phyloP scores from a whole-genome alignment of 2,329 filamentous ascomycete genomes.

The Venturiaceae sp. region DNA sequence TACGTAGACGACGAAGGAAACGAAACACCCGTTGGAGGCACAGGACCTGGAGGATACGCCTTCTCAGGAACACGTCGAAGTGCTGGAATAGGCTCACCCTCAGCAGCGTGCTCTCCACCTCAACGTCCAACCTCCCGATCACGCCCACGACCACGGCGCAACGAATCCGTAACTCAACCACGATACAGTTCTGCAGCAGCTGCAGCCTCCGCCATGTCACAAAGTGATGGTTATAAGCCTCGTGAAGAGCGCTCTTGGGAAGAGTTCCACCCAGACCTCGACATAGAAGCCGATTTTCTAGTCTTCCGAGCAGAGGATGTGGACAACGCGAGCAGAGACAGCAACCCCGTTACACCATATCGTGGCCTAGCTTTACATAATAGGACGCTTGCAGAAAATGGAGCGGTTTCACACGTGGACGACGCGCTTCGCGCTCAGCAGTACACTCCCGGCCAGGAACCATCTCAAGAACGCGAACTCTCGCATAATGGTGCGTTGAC shows the following conservation, averaged over 20 bases:
- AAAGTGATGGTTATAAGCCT: conserved; percentile 94
- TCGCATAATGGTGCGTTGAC: conserved; percentile 20
- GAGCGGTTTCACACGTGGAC: conserved; percentile 3
- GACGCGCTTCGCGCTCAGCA: conserved; percentile 6
- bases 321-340: conserved; percentile 52
- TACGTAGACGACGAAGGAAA: conserved; percentile 66
- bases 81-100: conserved; percentile 10
- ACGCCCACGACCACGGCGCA: conserved; percentile 23
- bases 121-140: conserved; percentile 5
- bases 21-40: conserved; percentile 46
- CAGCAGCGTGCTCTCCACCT: conserved; percentile 16
- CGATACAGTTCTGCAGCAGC: conserved; percentile 81
- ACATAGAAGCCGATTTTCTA: conserved; percentile 72
- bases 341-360: conserved; percentile 36
- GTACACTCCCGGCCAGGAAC: not conserved
- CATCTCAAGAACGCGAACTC: conserved; percentile 7
- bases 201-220: conserved; percentile 76
- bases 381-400: conserved; percentile 11
- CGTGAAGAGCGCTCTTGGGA: conserved; percentile 95
- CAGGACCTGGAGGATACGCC: conserved; percentile 38
- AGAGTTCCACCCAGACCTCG: conserved; percentile 91
- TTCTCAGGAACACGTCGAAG: conserved; percentile 36
- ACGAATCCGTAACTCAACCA: conserved; percentile 37
- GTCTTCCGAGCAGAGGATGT: conserved; percentile 77
- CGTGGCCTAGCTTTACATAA: conserved; percentile 1